Conservation (phyloP, 2,329 filamentous ascomycete genomes). For the Aspergillus sp. region DNA sequence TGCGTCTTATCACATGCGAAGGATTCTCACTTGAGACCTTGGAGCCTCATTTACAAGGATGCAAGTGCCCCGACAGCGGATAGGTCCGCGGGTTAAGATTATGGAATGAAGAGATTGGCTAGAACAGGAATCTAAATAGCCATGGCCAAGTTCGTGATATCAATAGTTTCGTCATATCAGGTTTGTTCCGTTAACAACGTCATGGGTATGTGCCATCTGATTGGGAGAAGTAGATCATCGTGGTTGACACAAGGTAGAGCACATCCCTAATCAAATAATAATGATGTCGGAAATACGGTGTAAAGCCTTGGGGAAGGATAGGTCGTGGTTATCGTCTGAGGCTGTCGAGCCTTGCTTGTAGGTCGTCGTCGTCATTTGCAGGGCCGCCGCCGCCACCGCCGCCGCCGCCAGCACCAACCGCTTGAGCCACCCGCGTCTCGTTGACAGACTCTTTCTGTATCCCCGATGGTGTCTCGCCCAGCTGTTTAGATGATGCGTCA, state of each 20-base stretch:
- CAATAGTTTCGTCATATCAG: neutral
- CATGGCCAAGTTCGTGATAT: neutral
- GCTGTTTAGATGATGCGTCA: constrained; percentile 51
- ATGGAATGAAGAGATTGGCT: neutral
- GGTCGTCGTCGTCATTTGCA: constrained; percentile 79
- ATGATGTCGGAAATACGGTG: neutral
- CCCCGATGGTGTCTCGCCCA: constrained; percentile 86
- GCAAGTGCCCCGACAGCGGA: neutral
- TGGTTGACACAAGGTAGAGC: neutral
- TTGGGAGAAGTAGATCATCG: neutral
- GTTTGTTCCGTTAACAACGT: neutral
- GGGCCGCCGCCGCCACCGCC: constrained; percentile 30
- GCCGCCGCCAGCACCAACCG: constrained; percentile 59
- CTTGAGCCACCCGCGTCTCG: constrained; percentile 80
- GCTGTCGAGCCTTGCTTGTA: constrained; percentile 90
- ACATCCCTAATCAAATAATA: neutral
- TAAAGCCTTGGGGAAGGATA: neutral
- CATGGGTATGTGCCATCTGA: neutral
- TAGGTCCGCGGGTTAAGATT: neutral
- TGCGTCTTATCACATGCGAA: neutral
- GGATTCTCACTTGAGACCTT: neutral
- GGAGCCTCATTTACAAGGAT: constrained; percentile 2
- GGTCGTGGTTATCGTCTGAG: constrained; percentile 57
- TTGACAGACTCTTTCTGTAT: constrained; percentile 71
- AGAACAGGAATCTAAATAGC: neutral